Conservation (phyloP, 495 filamentous ascomycete genomes). For the Sphaerosporella brunnea region DNA sequence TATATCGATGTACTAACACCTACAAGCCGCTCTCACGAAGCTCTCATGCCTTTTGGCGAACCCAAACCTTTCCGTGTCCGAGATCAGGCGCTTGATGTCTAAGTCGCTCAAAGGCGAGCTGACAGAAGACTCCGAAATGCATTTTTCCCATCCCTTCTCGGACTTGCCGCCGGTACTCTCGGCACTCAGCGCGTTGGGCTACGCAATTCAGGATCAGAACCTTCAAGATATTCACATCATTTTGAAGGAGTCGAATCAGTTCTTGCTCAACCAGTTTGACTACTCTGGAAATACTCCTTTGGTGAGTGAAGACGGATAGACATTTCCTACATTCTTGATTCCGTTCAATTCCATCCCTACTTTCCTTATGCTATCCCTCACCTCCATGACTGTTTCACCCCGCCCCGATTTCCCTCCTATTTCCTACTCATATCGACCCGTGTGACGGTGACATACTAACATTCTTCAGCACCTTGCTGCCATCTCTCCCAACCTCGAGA, state of each 20-base stretch:
- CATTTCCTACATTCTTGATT: too few relatives aligned
- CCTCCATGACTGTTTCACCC: slow-evolving; percentile 4
- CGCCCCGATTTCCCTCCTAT: not conserved
- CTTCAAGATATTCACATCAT: slow-evolving; percentile 44
- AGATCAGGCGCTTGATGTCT: slow-evolving; percentile 56
- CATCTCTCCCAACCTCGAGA: slow-evolving; percentile 38
- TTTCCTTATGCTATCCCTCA: not conserved
- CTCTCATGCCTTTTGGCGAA: slow-evolving; percentile 69
- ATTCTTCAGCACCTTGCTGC: slow-evolving; percentile 43
- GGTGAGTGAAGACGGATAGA: too few relatives aligned
- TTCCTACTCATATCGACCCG: not conserved
- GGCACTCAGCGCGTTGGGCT: slow-evolving; percentile 55
- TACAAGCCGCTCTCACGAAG: slow-evolving; percentile 67
- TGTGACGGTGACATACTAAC: slow-evolving; percentile 4
- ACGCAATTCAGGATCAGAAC: slow-evolving; percentile 62
- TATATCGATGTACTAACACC: too few relatives aligned
- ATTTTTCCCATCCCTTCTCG: slow-evolving; percentile 42
- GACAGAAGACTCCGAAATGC: slow-evolving; percentile 46
- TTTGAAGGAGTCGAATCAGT: slow-evolving; percentile 44
- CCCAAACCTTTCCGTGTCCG: slow-evolving; percentile 40
- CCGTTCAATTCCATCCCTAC: too few relatives aligned
- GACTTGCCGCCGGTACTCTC: slow-evolving; percentile 32
- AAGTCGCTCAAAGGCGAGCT: slow-evolving; percentile 67
- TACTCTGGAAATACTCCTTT: slow-evolving; percentile 83
- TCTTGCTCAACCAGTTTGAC: slow-evolving; percentile 59